Percentiles rank a stretch among this genome's conserved stretches.
phyloP scores from a whole-genome alignment of 306 rosid species.

The Mucuna pruriens region DNA sequence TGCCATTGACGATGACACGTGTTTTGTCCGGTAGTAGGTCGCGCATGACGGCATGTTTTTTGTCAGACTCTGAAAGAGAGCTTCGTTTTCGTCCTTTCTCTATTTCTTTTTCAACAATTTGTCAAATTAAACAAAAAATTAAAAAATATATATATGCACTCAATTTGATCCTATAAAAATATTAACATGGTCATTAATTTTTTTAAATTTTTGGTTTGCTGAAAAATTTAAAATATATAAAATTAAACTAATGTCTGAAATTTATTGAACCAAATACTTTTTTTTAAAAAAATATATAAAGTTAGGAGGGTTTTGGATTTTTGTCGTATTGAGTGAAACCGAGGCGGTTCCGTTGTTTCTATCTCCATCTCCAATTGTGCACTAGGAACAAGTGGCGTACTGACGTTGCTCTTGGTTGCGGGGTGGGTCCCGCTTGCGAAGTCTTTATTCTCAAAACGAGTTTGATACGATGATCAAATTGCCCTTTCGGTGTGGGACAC shows the following conservation, averaged over 20 bases:
- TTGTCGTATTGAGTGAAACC: conserved; percentile 64
- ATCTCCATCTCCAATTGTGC: conserved; percentile 27
- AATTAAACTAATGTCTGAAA: neutral
- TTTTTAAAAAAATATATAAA: neutral
- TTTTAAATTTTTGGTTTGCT: neutral
- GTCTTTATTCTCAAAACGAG: conserved; percentile 49
- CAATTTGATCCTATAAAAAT: neutral
- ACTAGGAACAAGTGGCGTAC: conserved; percentile 53
- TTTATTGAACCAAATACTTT: neutral
- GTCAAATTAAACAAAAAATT: neutral
- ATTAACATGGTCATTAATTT: neutral
- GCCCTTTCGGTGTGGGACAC: conserved; percentile 34
- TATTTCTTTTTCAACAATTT: neutral
- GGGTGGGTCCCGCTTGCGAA: conserved; percentile 47
- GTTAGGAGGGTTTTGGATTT: conserved; percentile 42
- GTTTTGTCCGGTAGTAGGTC: conserved; percentile 62
- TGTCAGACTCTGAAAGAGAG: conserved; percentile 44
- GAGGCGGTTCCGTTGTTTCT: conserved; percentile 32
- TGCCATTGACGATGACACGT: conserved; percentile 52
- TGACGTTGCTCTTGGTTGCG: conserved; percentile 19
- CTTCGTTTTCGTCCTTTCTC: conserved; percentile 23
- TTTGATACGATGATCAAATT: conserved; percentile 54
- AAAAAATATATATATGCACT: neutral
- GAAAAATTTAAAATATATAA: neutral
- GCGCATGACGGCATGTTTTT: conserved; percentile 75